Evolutionary conservation across 495 filamentous ascomycete genomes (phyloP), one percentile per base, ranked within the genome.

Genomic region (Podospora pseudocomata): DNA sequence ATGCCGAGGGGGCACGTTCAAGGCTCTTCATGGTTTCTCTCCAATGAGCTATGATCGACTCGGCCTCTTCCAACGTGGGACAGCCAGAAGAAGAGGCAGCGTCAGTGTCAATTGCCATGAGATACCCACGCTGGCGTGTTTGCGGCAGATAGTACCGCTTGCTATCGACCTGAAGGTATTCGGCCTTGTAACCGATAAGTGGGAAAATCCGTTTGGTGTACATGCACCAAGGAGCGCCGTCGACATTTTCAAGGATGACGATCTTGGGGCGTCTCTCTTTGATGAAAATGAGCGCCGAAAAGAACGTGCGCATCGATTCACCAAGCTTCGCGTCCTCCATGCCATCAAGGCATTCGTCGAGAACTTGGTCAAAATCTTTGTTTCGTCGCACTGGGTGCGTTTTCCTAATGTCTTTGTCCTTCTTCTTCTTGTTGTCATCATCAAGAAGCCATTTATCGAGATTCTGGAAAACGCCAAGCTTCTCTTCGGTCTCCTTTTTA

Each of bases 101-200:
- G 0, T 69, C 13, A 7, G 72, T 76, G 65, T 91, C 83, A 13
- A 92, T 71, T 28, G 86, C 88, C 32, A 92, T 76, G 75, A 94
- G 84, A 72, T 95, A 96, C 5, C 87, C 86, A 57, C 92, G 84
- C 39, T 81, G 80, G 1, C 92, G 81, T 5, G 92, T 96, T 53
- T 96, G 92, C 0, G 92, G 92, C 2, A 96, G 79, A 60, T 92
- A 93, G 73, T 85, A 94, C 0, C 91, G 72, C 73, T 94, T 95
- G 2, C 88, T 89, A 71, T 96, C 91, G 0, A 91, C 72, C 2
- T 57, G 70, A 5, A 75, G 67, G 16, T 76, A 79, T 5, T 69
- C 68, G 1, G 83, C 81, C 1, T 80, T 71, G 73, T 95, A 96
- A 16, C 82, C 85, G 23, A 87, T 77, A 4, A 78, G 74, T 0